Percentiles rank a stretch among this genome's conserved stretches.
These are phyloP conservation scores for Zizania latifolia DNA, from an alignment of 176 grass and related monocot species.

Conservation along the genomic window DNA sequence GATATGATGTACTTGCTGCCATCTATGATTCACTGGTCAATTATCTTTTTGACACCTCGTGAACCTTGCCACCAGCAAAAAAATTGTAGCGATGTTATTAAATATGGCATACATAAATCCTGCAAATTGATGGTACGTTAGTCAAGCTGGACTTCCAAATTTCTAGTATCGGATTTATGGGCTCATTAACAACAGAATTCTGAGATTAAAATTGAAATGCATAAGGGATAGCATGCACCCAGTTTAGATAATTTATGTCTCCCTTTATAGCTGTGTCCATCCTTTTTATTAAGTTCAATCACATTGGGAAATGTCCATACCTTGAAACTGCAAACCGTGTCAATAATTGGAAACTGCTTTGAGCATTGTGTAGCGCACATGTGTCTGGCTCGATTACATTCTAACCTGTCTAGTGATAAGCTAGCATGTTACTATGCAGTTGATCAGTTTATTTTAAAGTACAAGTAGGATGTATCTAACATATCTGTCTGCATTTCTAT, in stretches of 20 bases:
- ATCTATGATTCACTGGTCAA: not conserved
- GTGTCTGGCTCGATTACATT: slow-evolving; percentile 15
- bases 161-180: not conserved
- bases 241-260: not conserved
- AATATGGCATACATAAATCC: not conserved
- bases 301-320: slow-evolving; percentile 31
- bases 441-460: slow-evolving; percentile 24
- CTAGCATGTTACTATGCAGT: slow-evolving; percentile 14
- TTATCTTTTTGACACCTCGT: slow-evolving; percentile 13
- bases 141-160: not conserved
- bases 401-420: slow-evolving; percentile 18
- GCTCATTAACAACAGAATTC: not conserved
- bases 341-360: slow-evolving; percentile 14
- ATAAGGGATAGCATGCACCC: not conserved
- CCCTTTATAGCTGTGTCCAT: slow-evolving; percentile 9
- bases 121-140: not conserved
- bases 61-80: not conserved
- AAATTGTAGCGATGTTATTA: not conserved
- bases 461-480: not conserved
- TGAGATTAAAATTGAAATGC: not conserved
- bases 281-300: slow-evolving; percentile 33
- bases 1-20: not conserved
- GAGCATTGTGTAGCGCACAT: slow-evolving; percentile 9
- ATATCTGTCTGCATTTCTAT: not conserved
- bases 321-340: slow-evolving; percentile 21